Percentiles rank a stretch among this genome's conserved stretches.
Conservation (phyloP, 768 basidiomycete species). For the Pleurotus citrinopileatus region DNA sequence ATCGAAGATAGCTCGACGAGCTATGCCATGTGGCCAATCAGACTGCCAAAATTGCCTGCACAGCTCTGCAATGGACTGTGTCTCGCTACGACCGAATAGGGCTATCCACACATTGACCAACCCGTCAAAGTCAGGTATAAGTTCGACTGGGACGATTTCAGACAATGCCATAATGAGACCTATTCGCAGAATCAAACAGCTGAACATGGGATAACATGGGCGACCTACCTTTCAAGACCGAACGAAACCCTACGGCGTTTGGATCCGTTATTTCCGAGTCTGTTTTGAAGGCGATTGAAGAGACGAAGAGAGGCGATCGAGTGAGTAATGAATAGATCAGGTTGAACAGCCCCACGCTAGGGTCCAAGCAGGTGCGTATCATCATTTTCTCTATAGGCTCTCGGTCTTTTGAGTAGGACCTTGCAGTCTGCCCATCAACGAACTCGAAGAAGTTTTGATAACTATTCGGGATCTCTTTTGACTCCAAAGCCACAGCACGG, state of each 20-base stretch:
- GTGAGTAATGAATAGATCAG: constrained; percentile 59
- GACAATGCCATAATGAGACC: constrained; percentile 75
- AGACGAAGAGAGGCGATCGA: constrained; percentile 73
- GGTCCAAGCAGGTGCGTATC: constrained; percentile 52
- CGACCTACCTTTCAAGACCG: constrained; percentile 75
- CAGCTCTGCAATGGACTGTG: constrained; percentile 60
- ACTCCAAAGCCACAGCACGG: constrained; percentile 38
- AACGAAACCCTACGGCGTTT: constrained; percentile 77
- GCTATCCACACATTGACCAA: constrained; percentile 78
- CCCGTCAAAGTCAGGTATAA: constrained; percentile 70
- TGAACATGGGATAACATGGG: background rate
- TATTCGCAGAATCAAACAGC: constrained; percentile 23
- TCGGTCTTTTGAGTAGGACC: constrained; percentile 52
- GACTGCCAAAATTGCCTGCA: constrained; percentile 81
- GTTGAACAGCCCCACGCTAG: constrained; percentile 58
- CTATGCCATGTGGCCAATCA: constrained; percentile 64
- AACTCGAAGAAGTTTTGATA: constrained; percentile 57
- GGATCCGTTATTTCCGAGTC: constrained; percentile 70
- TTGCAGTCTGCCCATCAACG: constrained; percentile 33
- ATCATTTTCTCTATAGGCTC: constrained; percentile 58
- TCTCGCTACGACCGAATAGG: constrained; percentile 75
- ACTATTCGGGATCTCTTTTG: constrained; percentile 49
- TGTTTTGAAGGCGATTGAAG: constrained; percentile 63
- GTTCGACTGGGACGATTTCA: constrained; percentile 72
- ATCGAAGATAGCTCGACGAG: constrained; percentile 80